Evolutionary conservation across 306 rosid genomes (phyloP).

Genomic region (Neltuma alba): DNA sequence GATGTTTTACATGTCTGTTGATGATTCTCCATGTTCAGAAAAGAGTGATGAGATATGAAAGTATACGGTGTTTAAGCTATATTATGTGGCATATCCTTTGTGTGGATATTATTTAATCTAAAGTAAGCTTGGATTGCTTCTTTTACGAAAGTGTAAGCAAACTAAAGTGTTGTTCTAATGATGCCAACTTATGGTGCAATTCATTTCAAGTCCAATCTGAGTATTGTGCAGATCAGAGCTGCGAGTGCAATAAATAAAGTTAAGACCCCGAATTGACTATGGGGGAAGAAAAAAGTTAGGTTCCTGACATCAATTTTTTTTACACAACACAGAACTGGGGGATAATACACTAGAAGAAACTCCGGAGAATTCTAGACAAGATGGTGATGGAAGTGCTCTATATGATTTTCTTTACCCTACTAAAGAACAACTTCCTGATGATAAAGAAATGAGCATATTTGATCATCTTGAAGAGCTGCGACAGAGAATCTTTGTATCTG

Average conservation of each 20-base stretch:
- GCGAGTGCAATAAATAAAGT: conserved; percentile 17
- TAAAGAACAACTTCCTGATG: conserved; percentile 95
- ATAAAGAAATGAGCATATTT: conserved; percentile 88
- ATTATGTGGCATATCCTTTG: not conserved
- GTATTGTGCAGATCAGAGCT: conserved; percentile 20
- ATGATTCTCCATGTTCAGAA: too few relatives aligned
- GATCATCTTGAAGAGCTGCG: conserved; percentile 99
- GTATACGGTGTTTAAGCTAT: not conserved
- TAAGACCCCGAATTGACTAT: not conserved
- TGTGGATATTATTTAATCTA: not conserved
- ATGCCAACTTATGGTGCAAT: conserved; percentile 1
- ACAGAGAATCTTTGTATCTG: conserved; percentile 82
- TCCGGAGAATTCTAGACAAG: conserved; percentile 39
- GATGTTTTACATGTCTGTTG: too few relatives aligned
- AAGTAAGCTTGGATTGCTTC: not conserved
- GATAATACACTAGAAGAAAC: conserved; percentile 48
- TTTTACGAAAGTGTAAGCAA: not conserved
- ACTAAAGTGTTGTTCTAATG: not conserved
- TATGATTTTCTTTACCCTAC: conserved; percentile 78
- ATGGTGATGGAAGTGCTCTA: conserved; percentile 51
- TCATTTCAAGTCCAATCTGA: not conserved
- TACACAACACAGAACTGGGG: conserved; percentile 40
- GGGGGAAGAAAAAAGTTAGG: not conserved
- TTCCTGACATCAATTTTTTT: conserved; percentile 28
- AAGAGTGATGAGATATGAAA: not conserved